These are phyloP conservation scores for Grifola frondosa DNA, from an alignment of 1,284 basidiomycete genomes.

Conservation along the genomic window DNA sequence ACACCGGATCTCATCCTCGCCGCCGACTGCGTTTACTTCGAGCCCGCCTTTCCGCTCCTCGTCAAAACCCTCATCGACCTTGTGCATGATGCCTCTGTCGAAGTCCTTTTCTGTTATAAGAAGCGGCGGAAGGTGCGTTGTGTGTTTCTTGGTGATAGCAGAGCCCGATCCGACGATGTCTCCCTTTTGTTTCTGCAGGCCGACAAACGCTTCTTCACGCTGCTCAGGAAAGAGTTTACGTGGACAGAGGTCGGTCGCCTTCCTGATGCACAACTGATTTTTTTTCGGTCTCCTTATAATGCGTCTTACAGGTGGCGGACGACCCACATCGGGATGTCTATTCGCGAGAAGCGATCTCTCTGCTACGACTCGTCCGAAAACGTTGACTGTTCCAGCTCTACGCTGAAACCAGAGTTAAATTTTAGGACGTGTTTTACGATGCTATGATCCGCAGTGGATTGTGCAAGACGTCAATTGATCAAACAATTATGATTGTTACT, in stretches of 20 bases:
- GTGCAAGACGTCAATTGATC: no score
- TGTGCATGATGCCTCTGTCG: conserved; percentile 47
- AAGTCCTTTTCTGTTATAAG: conserved; percentile 90
- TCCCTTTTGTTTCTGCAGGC: conserved; percentile 50
- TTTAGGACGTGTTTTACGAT: no score
- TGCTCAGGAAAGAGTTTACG: conserved; percentile 82
- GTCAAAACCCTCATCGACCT: conserved; percentile 79
- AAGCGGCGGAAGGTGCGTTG: conserved; percentile 82
- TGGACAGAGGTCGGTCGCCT: conserved; percentile 62
- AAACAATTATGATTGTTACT: no score
- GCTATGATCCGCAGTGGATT: no score
- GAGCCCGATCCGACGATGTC: background rate
- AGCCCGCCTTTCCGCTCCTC: conserved; percentile 89
- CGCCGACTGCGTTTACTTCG: conserved; percentile 95
- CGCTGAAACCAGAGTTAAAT: no score
- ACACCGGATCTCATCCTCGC: conserved; percentile 74
- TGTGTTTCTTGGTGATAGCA: background rate
- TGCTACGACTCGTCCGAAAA: conserved; percentile 34
- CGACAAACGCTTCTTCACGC: conserved; percentile 84
- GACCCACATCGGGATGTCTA: conserved; percentile 40
- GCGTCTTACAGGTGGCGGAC: conserved; percentile 34
- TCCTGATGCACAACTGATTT: background rate
- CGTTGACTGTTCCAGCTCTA: no score
- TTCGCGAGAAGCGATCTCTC: conserved; percentile 39
- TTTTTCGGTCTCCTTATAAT: background rate